Base-by-base conservation (phyloP, 1,284 basidiomycete genomes). In the Ceratobasidium sp. region DNA sequence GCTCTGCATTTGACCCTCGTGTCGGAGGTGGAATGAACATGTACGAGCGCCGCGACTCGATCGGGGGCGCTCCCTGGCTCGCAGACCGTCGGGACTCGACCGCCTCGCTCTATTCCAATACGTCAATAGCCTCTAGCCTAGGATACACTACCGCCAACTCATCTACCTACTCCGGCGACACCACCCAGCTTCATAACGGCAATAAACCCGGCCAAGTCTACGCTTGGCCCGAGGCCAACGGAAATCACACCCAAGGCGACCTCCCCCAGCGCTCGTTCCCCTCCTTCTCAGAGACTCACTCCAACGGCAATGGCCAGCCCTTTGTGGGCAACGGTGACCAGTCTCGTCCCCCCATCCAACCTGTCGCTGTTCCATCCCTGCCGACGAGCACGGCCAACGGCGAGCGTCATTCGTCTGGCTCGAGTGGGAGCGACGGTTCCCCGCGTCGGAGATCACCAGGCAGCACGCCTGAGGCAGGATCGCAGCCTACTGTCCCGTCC, bases 1-100 rank as follows among this genome's bases (percentile, higher is more conserved):
- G 92, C 68, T 95, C 94, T 46, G 90, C 92, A 46, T 89, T 94
- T 81, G 94, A 95, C 81, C 91, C 92, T 7, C 87, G 91, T 77
- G 90, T 95, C 81, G 73, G 44, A 15, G 90, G 91, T 20, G 90
- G 92, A 82, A 86, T 94, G 81, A 92, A 89, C 82, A 85, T 94
- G 82, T 90, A 92, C 82, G 94, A 95, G 82, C 91, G 93, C 77
- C 89, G 94, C 80, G 90, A 90, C 83, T 94, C 93, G 40, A 81
- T 81, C 60, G 81, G 79, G n/a, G 71, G 77, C 40, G 63, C 61
- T 51, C 90, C 90, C 88, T 91, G 91, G 90, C 81, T 85, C 77
- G 89, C 87, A 80, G 92, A 93, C 81, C 88, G 93, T 84, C 90
- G 94, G 78, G 93, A 94, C 83, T 92, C 92, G 56, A 86, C 91